phyloP scores from a whole-genome alignment of 1,284 basidiomycete species.

The Schizophyllum amplum region DNA sequence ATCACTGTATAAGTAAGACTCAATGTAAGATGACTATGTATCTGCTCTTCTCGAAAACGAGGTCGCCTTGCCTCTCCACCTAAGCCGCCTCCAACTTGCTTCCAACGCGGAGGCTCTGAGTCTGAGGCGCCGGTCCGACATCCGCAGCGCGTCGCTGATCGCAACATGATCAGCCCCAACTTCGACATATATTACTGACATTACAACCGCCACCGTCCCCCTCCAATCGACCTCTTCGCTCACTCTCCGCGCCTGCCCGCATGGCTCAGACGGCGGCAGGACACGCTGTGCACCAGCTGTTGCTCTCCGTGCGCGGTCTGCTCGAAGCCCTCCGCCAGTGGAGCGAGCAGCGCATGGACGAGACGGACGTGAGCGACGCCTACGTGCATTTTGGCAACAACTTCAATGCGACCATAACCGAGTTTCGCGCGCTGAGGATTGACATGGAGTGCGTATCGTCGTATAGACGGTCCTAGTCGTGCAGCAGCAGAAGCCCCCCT shows the following conservation, averaged over 20 bases:
- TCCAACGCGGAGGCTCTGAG: too few relatives aligned
- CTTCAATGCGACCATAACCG: conserved; percentile 89
- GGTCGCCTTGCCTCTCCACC: too few relatives aligned
- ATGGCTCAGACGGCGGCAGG: not conserved
- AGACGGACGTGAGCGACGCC: conserved; percentile 88
- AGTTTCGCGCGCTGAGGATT: conserved; percentile 82
- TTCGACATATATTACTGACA: too few relatives aligned
- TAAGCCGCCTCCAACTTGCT: too few relatives aligned
- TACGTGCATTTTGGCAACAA: conserved; percentile 97
- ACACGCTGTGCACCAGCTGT: conserved; percentile 77
- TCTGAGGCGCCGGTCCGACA: too few relatives aligned
- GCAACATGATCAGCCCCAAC: too few relatives aligned
- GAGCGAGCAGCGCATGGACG: conserved; percentile 72
- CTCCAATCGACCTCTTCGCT: not conserved
- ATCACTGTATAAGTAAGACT: too few relatives aligned
- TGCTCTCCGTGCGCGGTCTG: conserved; percentile 92
- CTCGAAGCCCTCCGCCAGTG: conserved; percentile 88
- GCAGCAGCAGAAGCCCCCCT: too few relatives aligned
- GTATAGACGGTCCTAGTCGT: too few relatives aligned
- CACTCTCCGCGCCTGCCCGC: not conserved
- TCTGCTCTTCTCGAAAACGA: too few relatives aligned
- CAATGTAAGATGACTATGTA: too few relatives aligned
- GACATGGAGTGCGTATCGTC: conserved; percentile 73
- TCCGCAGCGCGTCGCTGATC: too few relatives aligned
- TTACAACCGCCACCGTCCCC: not conserved